Evolutionary conservation across 169 alveolate genomes (phyloP), one percentile per base, ranked within the genome.

Genomic region (Plasmodium knowlesi): DNA sequence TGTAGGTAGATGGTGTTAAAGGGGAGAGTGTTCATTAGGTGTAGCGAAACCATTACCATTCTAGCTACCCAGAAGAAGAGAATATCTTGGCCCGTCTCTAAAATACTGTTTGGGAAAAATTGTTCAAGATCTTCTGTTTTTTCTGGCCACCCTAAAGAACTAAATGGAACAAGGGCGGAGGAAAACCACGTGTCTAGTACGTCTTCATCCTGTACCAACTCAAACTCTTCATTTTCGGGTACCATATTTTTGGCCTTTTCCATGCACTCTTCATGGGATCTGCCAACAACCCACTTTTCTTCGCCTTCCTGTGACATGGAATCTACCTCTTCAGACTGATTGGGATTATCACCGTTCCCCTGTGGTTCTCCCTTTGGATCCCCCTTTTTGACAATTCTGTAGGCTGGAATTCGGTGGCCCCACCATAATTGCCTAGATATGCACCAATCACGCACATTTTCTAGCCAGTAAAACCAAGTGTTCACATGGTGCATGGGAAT

Each of bases 151-250:
- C 99, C 99, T 89, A 98, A 96, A 3, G 99, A 97, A 32, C 99
- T 97, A 96, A 99, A 98, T 30, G 99, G 99, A 96, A 99, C 98
- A 28, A 99, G 96, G 8, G 99, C 99, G 14, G 99, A 98, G 30
- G 99, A 98, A 93, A 99, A 99, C 99, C 99, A 99, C 14, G 99
- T 99, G 96, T 99, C 99, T 71, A 99, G 97, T n/a, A 99, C 99
- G 95, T 99, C 99, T 72, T 97, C 99, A 96, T 99, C 99, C 97
- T 99, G 99, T 50, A 92, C 93, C 41, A 99, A 98, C 41, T 96
- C 94, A 85, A 98, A 97, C 78, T 96, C 61, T 41, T 95, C 96
- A 10, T 95, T 90, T 10, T 95, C 95, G 46, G 97, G 96, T 83
- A 97, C 96, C 93, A 97, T 97, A 82, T 95, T 90, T 14, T 97